These are phyloP conservation scores for Symbiodinium pilosum DNA, from an alignment of 73 alveolate species.

Conservation along the genomic window DNA sequence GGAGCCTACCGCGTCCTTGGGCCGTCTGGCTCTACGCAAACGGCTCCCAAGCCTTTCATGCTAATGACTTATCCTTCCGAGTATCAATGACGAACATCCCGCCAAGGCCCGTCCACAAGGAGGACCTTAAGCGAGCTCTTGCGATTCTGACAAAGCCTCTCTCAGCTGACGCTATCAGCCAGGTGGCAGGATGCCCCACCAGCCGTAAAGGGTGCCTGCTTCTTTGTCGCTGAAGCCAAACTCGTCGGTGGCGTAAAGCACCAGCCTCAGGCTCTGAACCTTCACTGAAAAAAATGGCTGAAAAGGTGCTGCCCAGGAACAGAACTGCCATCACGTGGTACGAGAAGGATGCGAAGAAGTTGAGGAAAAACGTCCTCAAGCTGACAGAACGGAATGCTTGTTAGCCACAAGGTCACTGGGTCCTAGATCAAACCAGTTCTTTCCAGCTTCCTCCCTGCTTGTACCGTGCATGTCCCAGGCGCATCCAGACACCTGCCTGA, in stretches of 20 bases:
- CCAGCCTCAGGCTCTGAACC: neutral
- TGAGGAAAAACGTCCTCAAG: conserved; percentile 67
- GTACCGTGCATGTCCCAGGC: neutral
- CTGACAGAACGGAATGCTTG: too few species aligned
- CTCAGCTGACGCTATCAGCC: neutral
- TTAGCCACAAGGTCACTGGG: neutral
- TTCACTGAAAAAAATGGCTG: neutral
- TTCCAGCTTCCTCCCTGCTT: neutral
- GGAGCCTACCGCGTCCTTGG: conserved; percentile 55
- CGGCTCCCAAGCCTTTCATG: too few species aligned
- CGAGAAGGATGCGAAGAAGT: conserved; percentile 73
- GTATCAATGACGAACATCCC: conserved; percentile 59
- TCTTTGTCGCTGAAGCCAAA: conserved; percentile 78
- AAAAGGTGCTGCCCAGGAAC: neutral
- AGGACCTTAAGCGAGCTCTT: neutral
- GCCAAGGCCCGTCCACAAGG: conserved; percentile 82
- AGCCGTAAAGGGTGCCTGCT: conserved; percentile 78
- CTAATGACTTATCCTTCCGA: neutral
- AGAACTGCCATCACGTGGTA: conserved; percentile 85
- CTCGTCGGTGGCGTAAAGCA: conserved; percentile 79
- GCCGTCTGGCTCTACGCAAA: too few species aligned
- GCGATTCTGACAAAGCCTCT: too few species aligned
- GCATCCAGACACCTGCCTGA: conserved; percentile 57
- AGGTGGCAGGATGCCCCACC: conserved; percentile 75
- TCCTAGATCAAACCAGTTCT: neutral